A percentile compares a stretch with the other conserved stretches of the same genome.
These are phyloP conservation scores for Trichocladium uniseriatum DNA, from an alignment of 495 filamentous ascomycete species.

Conservation along the genomic window DNA sequence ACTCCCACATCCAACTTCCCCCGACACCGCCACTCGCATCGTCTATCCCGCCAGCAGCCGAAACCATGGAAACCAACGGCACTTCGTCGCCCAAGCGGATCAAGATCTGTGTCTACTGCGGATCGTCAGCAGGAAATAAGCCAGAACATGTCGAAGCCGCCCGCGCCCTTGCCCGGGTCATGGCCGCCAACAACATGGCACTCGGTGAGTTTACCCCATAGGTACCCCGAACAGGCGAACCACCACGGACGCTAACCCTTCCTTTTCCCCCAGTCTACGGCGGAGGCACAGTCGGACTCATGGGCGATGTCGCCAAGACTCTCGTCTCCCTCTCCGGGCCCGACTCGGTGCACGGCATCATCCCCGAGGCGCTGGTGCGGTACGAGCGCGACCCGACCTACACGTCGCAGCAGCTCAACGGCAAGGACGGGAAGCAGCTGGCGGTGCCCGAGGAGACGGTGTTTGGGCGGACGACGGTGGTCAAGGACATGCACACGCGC, in stretches of 20 bases:
- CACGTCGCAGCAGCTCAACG: conserved; percentile 28
- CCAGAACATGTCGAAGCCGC: conserved; percentile 66
- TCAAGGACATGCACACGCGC: conserved; percentile 89
- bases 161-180: conserved; percentile 59
- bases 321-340: conserved; percentile 81
- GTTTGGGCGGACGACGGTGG: conserved; percentile 78
- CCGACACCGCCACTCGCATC: background rate
- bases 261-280: conserved; percentile 58
- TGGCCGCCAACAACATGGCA: conserved; percentile 63
- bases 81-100: conserved; percentile 33
- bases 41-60: background rate
- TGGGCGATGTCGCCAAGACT: conserved; percentile 84
- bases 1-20: background rate
- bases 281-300: conserved; percentile 86
- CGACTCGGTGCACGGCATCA: conserved; percentile 80
- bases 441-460: conserved; percentile 53
- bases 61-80: conserved; percentile 35
- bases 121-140: conserved; percentile 59
- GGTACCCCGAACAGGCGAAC: background rate
- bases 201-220: conserved; percentile 37
- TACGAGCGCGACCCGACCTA: conserved; percentile 57
- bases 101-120: conserved; percentile 74
- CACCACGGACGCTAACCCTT: background rate
- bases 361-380: conserved; percentile 74
- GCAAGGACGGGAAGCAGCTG: conserved; percentile 10